A percentile compares a stretch with the other conserved stretches of the same genome.
phyloP scores from a whole-genome alignment of 768 basidiomycete genomes.

The Boletellus ananiceps region DNA sequence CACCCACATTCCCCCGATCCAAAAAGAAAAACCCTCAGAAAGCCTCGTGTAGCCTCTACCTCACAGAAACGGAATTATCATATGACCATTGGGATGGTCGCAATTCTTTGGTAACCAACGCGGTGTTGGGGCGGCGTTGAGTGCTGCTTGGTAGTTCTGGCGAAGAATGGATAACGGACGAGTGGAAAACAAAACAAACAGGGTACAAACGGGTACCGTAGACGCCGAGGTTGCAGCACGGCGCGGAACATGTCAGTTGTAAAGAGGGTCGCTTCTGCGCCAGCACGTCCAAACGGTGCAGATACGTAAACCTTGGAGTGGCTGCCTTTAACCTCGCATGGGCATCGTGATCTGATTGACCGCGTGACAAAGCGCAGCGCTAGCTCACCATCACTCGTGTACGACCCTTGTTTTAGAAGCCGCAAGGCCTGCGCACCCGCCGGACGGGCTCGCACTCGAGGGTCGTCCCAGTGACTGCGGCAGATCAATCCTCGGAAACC shows the following conservation, averaged over 20 bases:
- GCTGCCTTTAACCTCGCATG: constrained; percentile 9
- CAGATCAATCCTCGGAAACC: constrained; percentile 24
- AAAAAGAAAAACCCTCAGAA: constrained; percentile 7
- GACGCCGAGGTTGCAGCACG: constrained; percentile 35
- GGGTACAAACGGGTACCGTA: constrained; percentile 11
- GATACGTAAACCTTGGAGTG: constrained; percentile 1
- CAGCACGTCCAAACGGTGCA: constrained; percentile 13
- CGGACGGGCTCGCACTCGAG: constrained; percentile 42
- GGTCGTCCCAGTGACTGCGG: constrained; percentile 23
- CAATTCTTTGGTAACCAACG: constrained; percentile 7
- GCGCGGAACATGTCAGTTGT: constrained; percentile 32
- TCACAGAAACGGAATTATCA: constrained; percentile 10
- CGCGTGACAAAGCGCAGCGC: constrained; percentile 27
- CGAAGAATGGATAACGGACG: constrained; percentile 20
- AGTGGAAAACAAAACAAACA: constrained; percentile 16
- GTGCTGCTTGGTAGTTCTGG: constrained; percentile 8
- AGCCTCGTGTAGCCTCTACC: constrained; percentile 19
- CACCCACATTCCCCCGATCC: constrained; percentile 20
- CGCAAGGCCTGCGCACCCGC: constrained; percentile 33
- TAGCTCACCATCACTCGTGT: constrained; percentile 39
- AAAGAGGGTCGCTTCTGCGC: constrained; percentile 31
- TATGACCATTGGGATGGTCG: constrained; percentile 3
- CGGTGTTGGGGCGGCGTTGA: constrained; percentile 20
- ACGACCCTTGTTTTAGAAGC: constrained; percentile 40
- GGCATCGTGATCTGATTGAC: constrained; percentile 5